Base-by-base conservation (phyloP, 208 protist genomes). In the Kentomonas sorsogonicus region DNA sequence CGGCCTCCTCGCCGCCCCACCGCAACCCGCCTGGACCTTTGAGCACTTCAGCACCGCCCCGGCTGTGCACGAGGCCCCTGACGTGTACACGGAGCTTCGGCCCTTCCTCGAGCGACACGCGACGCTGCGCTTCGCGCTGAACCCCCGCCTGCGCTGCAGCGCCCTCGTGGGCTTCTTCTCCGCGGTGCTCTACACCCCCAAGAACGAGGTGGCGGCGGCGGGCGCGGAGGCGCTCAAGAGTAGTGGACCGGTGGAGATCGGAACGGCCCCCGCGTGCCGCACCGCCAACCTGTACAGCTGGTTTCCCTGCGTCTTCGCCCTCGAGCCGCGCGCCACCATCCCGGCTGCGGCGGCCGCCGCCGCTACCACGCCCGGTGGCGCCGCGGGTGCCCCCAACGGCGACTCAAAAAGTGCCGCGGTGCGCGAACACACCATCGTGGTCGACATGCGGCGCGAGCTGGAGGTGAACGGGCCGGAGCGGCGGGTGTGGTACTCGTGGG, bases 1-100 rank as follows among this genome's bases (percentile, higher is more conserved):
- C 13, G 88, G 64, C 1, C 34, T 86, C n/a, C 27, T 65, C 2
- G 57, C 93, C 11, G 70, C 69, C 0, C 33, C 47, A 0, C 79
- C 88, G 43, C 79, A 93, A 67, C 63, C 72, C 2, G 86, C 76
- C 53, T 95, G 88, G 85, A 80, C 72, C n/a, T 95, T 93, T 55
- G 46, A 59, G 13, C 88, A 95, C 70, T 16, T 10, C 51, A 45
- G 44, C 26, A 5, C 40, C 23, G 9, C 33, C 22, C 44, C 9
- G 13, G 20, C 25, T 13, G 50, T 9, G 20, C 6, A 64, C 18
- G 31, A 29, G 15, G 0, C 15, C 40, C n/a, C 16, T 1, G 20
- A 18, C 9, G 38, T 31, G 41, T 41, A 22, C 20, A n/a, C 36
- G 40, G 51, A 22, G 18, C 6, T 18, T 20, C 4, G 40, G 20